Evolutionary conservation across 192 early-diverging fungal genomes (phyloP).

Genomic region (Mortierella claussenii): DNA sequence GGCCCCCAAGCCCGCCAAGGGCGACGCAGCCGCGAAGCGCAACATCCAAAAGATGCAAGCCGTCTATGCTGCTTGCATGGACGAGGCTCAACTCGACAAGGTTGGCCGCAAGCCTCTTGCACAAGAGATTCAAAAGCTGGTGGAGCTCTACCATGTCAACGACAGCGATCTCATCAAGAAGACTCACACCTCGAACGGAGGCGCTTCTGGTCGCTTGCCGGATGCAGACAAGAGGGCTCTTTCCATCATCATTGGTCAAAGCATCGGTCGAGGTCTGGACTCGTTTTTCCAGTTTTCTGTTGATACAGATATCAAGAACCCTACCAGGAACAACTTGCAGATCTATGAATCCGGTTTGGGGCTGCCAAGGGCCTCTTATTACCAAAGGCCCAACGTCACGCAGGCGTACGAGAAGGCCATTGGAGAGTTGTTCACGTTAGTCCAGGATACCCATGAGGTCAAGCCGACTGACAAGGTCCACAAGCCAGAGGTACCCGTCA

Average conservation of each 20-base stretch:
- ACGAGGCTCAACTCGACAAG: conserved; percentile 34
- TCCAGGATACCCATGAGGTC: conserved; percentile 3
- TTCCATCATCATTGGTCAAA: conserved; percentile 18
- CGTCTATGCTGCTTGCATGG: conserved; percentile 66
- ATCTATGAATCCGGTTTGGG: conserved; percentile 19
- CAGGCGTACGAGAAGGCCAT: conserved; percentile 55
- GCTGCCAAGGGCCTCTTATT: conserved; percentile 51
- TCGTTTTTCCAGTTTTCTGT: conserved; percentile 3
- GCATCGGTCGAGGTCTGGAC: conserved; percentile 20
- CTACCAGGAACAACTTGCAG: conserved; percentile 7
- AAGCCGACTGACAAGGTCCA: not conserved
- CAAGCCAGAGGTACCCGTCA: conserved; percentile 2
- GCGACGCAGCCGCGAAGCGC: conserved; percentile 46
- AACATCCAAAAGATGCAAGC: conserved; percentile 64
- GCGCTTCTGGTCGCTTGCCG: no score
- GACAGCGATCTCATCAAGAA: not conserved
- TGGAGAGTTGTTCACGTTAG: conserved; percentile 45
- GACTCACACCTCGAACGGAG: not conserved
- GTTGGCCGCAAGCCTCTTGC: conserved; percentile 48
- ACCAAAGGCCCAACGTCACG: conserved; percentile 55
- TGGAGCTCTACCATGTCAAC: conserved; percentile 36
- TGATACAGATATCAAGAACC: conserved; percentile 1
- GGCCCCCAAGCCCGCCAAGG: conserved; percentile 29
- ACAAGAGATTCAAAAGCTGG: conserved; percentile 32
- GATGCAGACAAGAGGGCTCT: conserved; percentile 13